phyloP scores from a whole-genome alignment of 176 grass and related monocot genomes.

The Musa itinerans region DNA sequence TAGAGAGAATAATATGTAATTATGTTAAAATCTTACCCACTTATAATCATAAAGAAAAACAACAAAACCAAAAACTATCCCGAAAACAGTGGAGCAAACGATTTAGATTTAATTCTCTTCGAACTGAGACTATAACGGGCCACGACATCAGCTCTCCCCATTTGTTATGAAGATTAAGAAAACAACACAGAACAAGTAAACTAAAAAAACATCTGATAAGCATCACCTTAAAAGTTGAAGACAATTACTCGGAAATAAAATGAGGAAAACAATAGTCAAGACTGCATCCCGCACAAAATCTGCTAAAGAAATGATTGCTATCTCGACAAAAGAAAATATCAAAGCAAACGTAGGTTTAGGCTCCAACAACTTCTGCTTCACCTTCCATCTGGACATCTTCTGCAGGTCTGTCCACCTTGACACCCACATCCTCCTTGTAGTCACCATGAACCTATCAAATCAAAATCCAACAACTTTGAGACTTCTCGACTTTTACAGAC shows the following conservation, averaged over 20 bases:
- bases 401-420: constrained; percentile 57
- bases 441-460: constrained; percentile 57
- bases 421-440: constrained; percentile 70
- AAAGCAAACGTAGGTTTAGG: constrained; percentile 1
- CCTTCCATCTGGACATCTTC: constrained; percentile 34
- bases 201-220: no score
- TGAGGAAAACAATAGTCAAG: neutral
- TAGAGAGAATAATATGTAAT: no score
- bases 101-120: no score
- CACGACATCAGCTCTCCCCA: no score
- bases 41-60: no score
- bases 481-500: neutral
- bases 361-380: constrained; percentile 42
- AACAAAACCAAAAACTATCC: no score
- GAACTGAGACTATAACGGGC: no score
- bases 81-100: no score
- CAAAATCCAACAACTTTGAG: neutral
- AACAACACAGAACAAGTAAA: no score
- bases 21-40: no score
- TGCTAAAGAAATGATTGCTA: neutral
- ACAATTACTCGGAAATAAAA: neutral
- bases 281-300: neutral
- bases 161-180: no score
- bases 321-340: neutral
- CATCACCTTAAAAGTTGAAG: no score